Conservation (phyloP, 106 monocot species). For the Dendrobium catenatum region DNA sequence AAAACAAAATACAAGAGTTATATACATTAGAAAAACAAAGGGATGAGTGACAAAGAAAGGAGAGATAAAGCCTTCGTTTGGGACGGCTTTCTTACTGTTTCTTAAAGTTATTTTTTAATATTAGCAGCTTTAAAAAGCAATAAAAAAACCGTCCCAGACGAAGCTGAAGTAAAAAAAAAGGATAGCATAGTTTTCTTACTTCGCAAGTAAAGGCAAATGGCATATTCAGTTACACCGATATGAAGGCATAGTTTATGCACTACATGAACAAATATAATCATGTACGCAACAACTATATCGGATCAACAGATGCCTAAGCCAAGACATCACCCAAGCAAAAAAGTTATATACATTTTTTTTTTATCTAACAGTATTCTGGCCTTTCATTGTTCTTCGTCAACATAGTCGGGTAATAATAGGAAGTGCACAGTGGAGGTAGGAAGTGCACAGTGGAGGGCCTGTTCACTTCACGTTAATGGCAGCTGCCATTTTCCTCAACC, state of each 20-base stretch:
- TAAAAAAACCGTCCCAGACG: too few relatives aligned
- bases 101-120: too few relatives aligned
- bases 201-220: background rate
- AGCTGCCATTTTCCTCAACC: slow-evolving; percentile 82
- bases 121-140: too few relatives aligned
- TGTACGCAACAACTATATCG: background rate
- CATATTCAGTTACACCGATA: background rate
- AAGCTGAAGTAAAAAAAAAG: background rate
- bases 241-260: background rate
- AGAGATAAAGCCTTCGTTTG: background rate
- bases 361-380: background rate
- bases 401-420: background rate
- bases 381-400: background rate
- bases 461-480: slow-evolving; percentile 78
- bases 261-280: slow-evolving; percentile 3
- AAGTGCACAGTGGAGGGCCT: background rate
- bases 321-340: background rate
- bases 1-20: background rate
- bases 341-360: background rate
- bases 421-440: background rate
- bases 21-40: background rate
- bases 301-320: background rate
- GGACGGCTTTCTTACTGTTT: too few relatives aligned
- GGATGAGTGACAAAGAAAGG: background rate
- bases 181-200: background rate